Base-by-base conservation (phyloP, 345 rosid species). In the Eucalyptus polyanthemos region DNA sequence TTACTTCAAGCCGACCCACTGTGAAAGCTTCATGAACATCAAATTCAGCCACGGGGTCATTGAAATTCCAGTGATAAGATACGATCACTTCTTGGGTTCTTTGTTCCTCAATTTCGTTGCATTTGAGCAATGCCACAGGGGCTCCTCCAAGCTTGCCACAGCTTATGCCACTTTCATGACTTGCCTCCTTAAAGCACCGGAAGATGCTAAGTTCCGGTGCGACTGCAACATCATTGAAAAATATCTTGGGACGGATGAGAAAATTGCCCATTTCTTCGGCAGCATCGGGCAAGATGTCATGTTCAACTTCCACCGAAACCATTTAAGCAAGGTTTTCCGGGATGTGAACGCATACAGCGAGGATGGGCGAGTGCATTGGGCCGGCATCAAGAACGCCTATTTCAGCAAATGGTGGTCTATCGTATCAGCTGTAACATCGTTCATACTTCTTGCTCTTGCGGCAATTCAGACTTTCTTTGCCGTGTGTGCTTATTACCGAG, bases 101-200 rank as follows among this genome's bases (percentile, higher is more conserved):
- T 93, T 97, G 86, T 89, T 97, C 80, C 89, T 91, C 2, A 96
- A 97, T 65, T 95, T 95, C 67, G 97, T 97, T 65, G 98, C 97
- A 0, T 96, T 92, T 90, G 98, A 97, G 92, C 98, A 97, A 97
- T 97, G 97, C 89, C 93, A 97, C 90, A 89, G 53, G 53, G 54
- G 54, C 54, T 51, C 4, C 54, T 51, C 54, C 21, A 51, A 16
- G 54, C 54, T 0, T 0, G 54, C 54, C 54, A 6, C 54, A 16
- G 21, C 21, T 51, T 51, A 51, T 51, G 54, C 54, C 54, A 6
- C 54, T 16, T 51, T 51, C 54, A 16, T 51, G 21, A 51, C 54
- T 51, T 51, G 54, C 21, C 54, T 51, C 54, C 54, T 51, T 51
- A 16, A 51, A 0, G 54, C 8, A 51, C 54, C 21, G 54, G 54